Percentiles rank a stretch among this genome's conserved stretches.
These are phyloP conservation scores for Petrea volubilis DNA, from an alignment of 257 asterid genomes.

Conservation along the genomic window DNA sequence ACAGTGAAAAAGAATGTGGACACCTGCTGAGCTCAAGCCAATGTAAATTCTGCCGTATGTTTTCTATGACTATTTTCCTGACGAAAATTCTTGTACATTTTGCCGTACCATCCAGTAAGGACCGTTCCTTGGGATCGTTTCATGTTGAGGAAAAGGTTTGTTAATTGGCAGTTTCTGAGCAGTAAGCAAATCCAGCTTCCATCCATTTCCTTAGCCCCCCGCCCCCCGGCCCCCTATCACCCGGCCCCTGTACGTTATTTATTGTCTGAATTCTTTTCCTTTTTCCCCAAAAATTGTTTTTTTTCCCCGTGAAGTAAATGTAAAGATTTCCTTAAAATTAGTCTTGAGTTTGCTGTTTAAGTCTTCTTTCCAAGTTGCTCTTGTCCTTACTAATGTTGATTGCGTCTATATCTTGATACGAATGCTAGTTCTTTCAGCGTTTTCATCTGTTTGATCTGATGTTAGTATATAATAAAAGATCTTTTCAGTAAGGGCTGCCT, in stretches of 20 bases:
- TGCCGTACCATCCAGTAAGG: slow-evolving; percentile 10
- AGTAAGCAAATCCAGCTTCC: slow-evolving; percentile 23
- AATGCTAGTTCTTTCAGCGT: no score
- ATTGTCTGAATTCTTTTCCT: not conserved
- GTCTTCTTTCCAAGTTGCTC: not conserved
- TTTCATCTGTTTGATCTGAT: not conserved
- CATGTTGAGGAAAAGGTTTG: slow-evolving; percentile 10
- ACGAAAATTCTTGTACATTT: slow-evolving; percentile 35
- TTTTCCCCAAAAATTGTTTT: not conserved
- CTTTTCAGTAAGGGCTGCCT: no score
- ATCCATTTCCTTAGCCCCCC: slow-evolving; percentile 2
- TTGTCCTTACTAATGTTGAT: no score
- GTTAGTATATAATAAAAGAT: no score
- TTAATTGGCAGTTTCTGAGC: not conserved
- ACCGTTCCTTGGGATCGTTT: slow-evolving; percentile 6
- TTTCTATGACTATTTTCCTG: slow-evolving; percentile 7
- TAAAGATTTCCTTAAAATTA: slow-evolving; percentile 20
- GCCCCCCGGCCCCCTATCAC: no score
- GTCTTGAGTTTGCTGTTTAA: slow-evolving; percentile 3
- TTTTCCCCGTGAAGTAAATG: slow-evolving; percentile 15
- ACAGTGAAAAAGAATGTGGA: not conserved
- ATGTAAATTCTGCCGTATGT: slow-evolving; percentile 28
- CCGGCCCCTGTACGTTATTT: slow-evolving; percentile 4
- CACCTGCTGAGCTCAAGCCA: slow-evolving; percentile 6
- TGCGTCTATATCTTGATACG: no score